These are phyloP conservation scores for Pleurotus tuoliensis DNA, from an alignment of 768 basidiomycete genomes.

Conservation along the genomic window DNA sequence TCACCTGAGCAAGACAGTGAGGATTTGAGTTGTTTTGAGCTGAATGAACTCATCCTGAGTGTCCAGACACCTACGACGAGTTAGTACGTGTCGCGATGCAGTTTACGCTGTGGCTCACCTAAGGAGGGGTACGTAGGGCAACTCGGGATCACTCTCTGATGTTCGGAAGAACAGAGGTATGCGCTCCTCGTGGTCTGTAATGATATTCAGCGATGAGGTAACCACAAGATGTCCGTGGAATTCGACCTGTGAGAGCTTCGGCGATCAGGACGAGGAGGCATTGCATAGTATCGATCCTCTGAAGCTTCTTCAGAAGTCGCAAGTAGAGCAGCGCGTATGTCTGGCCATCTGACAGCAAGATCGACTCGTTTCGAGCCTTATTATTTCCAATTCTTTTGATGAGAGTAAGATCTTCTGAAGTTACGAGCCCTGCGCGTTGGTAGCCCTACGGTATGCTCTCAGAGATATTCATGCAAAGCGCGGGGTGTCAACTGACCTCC, in stretches of 20 bases:
- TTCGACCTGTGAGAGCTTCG: conserved; percentile 79
- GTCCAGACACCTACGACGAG: conserved; percentile 43
- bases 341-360: conserved; percentile 78
- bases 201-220: not conserved
- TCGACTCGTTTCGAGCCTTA: conserved; percentile 65
- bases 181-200: conserved; percentile 81
- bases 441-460: conserved; percentile 60
- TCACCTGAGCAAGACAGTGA: conserved; percentile 81
- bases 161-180: conserved; percentile 70
- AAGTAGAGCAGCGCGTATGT: conserved; percentile 88
- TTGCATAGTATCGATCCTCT: conserved; percentile 84
- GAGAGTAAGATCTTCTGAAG: conserved; percentile 78
- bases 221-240: not conserved
- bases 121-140: conserved; percentile 78
- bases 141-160: conserved; percentile 63
- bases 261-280: conserved; percentile 82
- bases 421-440: conserved; percentile 89
- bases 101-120: conserved; percentile 38
- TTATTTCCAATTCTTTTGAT: conserved; percentile 91
- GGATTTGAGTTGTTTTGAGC: conserved; percentile 81
- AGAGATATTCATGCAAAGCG: no score
- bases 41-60: conserved; percentile 95
- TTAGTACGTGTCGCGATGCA: not conserved
- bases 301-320: conserved; percentile 78
- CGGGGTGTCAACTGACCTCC: conserved; percentile 60